Percentiles rank a stretch among this genome's conserved stretches.
These are phyloP conservation scores for Phytophthora uliginosa DNA, from an alignment of 352 stramenopile genomes.

Conservation along the genomic window DNA sequence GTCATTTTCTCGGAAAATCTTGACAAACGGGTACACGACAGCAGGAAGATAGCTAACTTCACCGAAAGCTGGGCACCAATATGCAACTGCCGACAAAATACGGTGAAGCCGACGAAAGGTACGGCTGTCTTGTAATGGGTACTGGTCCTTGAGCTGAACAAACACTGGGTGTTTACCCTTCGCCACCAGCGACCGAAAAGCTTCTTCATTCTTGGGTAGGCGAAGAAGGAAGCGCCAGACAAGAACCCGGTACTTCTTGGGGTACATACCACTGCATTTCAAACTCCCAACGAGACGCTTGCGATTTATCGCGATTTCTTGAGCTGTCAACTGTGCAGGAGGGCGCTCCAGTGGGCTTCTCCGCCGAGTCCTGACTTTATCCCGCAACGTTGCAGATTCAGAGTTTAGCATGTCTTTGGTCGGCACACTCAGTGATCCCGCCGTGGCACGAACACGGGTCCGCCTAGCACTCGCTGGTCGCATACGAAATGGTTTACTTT, in stretches of 20 bases:
- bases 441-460: constrained; percentile 11
- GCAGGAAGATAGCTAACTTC: constrained; percentile 87
- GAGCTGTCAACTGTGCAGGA: constrained; percentile 29
- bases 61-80: constrained; percentile 93
- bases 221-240: constrained; percentile 88
- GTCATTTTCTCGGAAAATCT: constrained; percentile 89
- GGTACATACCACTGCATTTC: constrained; percentile 79
- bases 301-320: constrained; percentile 70
- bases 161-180: constrained; percentile 87
- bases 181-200: constrained; percentile 75
- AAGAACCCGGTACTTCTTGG: constrained; percentile 84
- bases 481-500: constrained; percentile 7
- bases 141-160: constrained; percentile 73
- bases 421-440: constrained; percentile 17
- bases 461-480: constrained; percentile 21
- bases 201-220: constrained; percentile 86
- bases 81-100: constrained; percentile 87
- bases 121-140: constrained; percentile 81
- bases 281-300: constrained; percentile 74
- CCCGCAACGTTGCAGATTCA: constrained; percentile 16
- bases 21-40: constrained; percentile 91
- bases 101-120: constrained; percentile 83
- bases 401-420: constrained; percentile 8
- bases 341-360: constrained; percentile 22
- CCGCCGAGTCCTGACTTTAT: constrained; percentile 18